phyloP scores from a whole-genome alignment of 768 basidiomycete species.

The Podaxis sp. region DNA sequence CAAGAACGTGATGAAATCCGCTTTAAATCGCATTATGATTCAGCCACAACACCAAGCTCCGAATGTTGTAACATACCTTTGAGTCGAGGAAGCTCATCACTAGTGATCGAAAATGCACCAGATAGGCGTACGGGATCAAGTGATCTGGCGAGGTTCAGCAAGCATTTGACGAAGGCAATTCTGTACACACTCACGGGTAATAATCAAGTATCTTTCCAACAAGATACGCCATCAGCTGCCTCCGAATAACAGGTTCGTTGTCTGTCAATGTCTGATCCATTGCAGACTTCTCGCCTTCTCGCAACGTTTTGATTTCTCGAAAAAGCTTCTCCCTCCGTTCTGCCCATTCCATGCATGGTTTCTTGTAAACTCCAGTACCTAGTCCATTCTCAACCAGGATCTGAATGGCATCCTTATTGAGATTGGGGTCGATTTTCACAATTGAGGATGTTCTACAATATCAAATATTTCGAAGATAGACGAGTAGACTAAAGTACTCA shows the following conservation, averaged over 20 bases:
- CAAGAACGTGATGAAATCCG: not conserved
- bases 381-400: slow-evolving; percentile 4
- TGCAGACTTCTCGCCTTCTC: not conserved
- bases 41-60: not conserved
- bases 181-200: slow-evolving; percentile 1
- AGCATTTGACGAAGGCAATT: not conserved
- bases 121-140: slow-evolving; percentile 5
- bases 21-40: not conserved
- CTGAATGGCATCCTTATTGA: not conserved
- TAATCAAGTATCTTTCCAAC: not conserved
- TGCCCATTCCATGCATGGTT: not conserved
- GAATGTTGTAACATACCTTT: not conserved
- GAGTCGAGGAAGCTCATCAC: not conserved
- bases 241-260: not conserved
- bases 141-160: not conserved
- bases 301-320: not conserved
- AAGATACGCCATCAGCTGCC: slow-evolving; percentile 3
- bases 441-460: not conserved
- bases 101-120: not conserved
- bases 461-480: not conserved
- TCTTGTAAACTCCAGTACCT: not conserved
- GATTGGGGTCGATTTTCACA: slow-evolving; percentile 1
- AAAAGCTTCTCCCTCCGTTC: not conserved
- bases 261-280: not conserved
- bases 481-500: not conserved